Conservation (phyloP, 192 early-diverging fungal genomes). For the Coemansia sp. region DNA sequence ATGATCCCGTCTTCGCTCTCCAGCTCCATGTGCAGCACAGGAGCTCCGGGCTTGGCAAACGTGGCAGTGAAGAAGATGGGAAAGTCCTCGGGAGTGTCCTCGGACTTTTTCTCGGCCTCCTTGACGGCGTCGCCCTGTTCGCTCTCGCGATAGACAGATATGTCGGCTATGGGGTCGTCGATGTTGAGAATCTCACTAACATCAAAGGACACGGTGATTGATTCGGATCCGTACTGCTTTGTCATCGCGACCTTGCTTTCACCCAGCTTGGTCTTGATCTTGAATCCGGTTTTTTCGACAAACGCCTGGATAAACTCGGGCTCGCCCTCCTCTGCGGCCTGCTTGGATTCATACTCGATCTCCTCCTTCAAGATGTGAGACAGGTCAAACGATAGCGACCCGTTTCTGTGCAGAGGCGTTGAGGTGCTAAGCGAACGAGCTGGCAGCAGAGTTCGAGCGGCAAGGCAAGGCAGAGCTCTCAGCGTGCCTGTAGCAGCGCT, state of each 20-base stretch:
- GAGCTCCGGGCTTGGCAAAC: conserved; percentile 72
- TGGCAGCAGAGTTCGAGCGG: background rate
- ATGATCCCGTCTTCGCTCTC: conserved; percentile 81
- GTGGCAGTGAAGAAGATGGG: conserved; percentile 78
- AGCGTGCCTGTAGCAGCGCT: background rate
- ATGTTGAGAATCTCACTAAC: conserved; percentile 80
- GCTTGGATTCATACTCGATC: conserved; percentile 66
- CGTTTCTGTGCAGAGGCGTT: conserved; percentile 22
- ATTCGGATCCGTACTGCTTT: conserved; percentile 87
- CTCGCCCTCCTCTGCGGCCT: conserved; percentile 54
- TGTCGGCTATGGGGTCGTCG: conserved; percentile 65
- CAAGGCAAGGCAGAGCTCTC: background rate
- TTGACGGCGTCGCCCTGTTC: conserved; percentile 55
- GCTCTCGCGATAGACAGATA: conserved; percentile 53
- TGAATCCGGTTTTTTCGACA: conserved; percentile 59
- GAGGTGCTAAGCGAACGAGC: conserved; percentile 39
- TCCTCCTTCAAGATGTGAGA: conserved; percentile 70
- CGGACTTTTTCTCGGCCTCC: conserved; percentile 60
- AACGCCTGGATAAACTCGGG: conserved; percentile 77
- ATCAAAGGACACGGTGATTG: conserved; percentile 81
- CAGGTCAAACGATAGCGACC: conserved; percentile 68
- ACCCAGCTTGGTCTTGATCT: conserved; percentile 78
- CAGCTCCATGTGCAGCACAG: conserved; percentile 78
- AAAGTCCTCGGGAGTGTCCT: conserved; percentile 66
- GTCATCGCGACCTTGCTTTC: conserved; percentile 75